Percentiles rank a stretch among this genome's conserved stretches.
phyloP scores from a whole-genome alignment of 768 basidiomycete species.

The Coprinellus micaceus region DNA sequence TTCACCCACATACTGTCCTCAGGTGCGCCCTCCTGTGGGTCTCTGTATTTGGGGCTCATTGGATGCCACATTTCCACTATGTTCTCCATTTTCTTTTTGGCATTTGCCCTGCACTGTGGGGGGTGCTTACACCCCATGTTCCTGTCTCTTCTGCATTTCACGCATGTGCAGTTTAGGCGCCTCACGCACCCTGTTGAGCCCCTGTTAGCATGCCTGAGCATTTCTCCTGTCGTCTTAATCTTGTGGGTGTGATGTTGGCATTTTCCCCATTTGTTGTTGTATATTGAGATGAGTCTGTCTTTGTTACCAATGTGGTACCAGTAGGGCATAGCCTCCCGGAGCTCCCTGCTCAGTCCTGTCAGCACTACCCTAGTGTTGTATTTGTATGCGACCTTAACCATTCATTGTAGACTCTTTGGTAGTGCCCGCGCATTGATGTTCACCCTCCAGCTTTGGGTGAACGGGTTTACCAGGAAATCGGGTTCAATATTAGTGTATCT shows the following conservation, averaged over 20 bases:
- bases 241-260: conserved; percentile 16
- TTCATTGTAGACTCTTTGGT: conserved; percentile 2
- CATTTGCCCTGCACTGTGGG: too few relatives aligned
- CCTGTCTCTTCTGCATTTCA: neutral
- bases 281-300: neutral
- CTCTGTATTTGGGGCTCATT: too few relatives aligned
- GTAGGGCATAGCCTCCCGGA: conserved; percentile 20
- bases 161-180: conserved; percentile 10
- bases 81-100: too few relatives aligned
- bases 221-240: conserved; percentile 12
- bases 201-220: neutral
- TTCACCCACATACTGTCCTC: too few relatives aligned
- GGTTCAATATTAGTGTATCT: neutral
- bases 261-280: conserved; percentile 5
- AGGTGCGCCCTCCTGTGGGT: too few relatives aligned
- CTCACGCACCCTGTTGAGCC: neutral
- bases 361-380: conserved; percentile 14
- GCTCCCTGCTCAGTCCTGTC: conserved; percentile 2
- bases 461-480: neutral
- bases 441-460: neutral
- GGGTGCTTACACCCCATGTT: conserved; percentile 15
- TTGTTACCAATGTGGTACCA: conserved; percentile 26
- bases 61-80: too few relatives aligned
- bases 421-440: neutral
- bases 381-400: conserved; percentile 19